A percentile compares a stretch with the other conserved stretches of the same genome.
These are phyloP conservation scores for Wickerhamiella domercqiae DNA, from an alignment of 805 yeast species.

Conservation along the genomic window DNA sequence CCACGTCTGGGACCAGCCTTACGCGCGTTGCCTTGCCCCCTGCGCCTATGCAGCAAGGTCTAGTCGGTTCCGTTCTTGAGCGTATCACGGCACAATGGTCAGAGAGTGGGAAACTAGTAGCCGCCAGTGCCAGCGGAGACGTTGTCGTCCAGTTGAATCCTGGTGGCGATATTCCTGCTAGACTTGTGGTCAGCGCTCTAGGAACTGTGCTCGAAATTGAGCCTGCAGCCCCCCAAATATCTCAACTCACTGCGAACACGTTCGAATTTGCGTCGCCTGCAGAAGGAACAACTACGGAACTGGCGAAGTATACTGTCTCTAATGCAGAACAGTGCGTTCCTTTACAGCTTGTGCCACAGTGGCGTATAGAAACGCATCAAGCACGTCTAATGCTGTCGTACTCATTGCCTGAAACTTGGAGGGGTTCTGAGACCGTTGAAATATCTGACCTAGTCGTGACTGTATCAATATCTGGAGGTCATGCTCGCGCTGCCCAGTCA, in stretches of 20 bases:
- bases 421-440: slow-evolving; percentile 26
- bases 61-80: slow-evolving; percentile 79
- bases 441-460: slow-evolving; percentile 48
- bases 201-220: slow-evolving; percentile 14
- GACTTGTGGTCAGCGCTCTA: slow-evolving; percentile 12
- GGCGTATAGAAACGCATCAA: slow-evolving; percentile 80
- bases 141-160: slow-evolving; percentile 33
- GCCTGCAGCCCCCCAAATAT: slow-evolving; percentile 11
- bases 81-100: slow-evolving; percentile 54
- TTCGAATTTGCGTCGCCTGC: slow-evolving; percentile 25
- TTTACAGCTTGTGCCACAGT: slow-evolving; percentile 56
- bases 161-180: slow-evolving; percentile 10
- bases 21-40: slow-evolving; percentile 18
- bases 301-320: slow-evolving; percentile 52
- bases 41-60: slow-evolving; percentile 18
- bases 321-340: slow-evolving; percentile 37
- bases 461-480: slow-evolving; percentile 45
- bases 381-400: slow-evolving; percentile 70
- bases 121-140: slow-evolving; percentile 66
- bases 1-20: not conserved
- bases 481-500: slow-evolving; percentile 56
- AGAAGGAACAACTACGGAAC: slow-evolving; percentile 33
- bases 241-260: slow-evolving; percentile 4
- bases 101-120: slow-evolving; percentile 45
- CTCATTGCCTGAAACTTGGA: slow-evolving; percentile 37